A percentile compares a stretch with the other conserved stretches of the same genome.
phyloP scores from a whole-genome alignment of 371 early-diverging fungal species.

The Mortierella sp. region DNA sequence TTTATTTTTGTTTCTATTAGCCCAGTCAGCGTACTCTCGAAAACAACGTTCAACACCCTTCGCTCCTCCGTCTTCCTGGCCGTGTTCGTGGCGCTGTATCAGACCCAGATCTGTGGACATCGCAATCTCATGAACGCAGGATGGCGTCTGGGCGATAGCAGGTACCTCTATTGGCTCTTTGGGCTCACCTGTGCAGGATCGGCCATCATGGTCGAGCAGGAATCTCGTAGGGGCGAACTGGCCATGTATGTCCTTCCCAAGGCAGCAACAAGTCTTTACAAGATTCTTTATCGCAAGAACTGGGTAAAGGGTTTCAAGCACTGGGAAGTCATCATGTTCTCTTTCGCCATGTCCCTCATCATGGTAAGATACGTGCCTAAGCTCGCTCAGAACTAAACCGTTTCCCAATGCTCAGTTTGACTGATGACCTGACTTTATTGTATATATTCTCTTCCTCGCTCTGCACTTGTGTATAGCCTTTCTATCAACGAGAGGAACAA shows the following conservation, averaged over 20 bases:
- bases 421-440: too few relatives aligned
- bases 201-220: conserved; percentile 77
- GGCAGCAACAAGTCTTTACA: conserved; percentile 67
- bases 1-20: too few relatives aligned
- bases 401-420: too few relatives aligned
- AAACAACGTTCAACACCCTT: conserved; percentile 64
- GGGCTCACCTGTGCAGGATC: conserved; percentile 66
- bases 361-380: too few relatives aligned
- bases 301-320: conserved; percentile 69
- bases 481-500: conserved; percentile 73
- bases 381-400: too few relatives aligned
- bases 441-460: too few relatives aligned
- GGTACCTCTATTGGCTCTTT: conserved; percentile 72
- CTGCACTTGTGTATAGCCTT: conserved; percentile 57
- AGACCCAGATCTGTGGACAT: conserved; percentile 70
- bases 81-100: conserved; percentile 68
- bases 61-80: conserved; percentile 74
- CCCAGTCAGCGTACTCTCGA: conserved; percentile 60
- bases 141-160: conserved; percentile 59
- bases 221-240: conserved; percentile 72
- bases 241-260: conserved; percentile 78
- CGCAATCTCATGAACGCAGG: conserved; percentile 63
- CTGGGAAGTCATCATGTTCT: conserved; percentile 68
- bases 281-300: conserved; percentile 66
- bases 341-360: conserved; percentile 69